Evolutionary conservation across 495 filamentous ascomycete species (phyloP).

Genomic region (Lophiotrema nucula): DNA sequence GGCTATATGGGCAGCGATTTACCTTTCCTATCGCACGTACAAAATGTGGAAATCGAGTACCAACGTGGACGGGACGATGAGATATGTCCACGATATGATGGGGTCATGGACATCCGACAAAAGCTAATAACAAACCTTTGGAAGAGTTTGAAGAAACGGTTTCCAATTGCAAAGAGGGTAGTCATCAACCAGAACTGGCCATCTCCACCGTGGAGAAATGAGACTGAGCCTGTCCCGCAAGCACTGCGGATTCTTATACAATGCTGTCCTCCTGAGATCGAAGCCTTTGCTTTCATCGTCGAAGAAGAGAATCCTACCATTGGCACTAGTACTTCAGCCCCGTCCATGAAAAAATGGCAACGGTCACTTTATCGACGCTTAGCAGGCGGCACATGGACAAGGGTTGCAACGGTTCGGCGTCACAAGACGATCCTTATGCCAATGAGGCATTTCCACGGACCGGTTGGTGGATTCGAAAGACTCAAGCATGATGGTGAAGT

Average conservation of each 20-base stretch:
- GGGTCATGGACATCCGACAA: background rate
- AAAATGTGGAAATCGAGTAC: constrained; percentile 15
- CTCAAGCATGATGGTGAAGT: background rate
- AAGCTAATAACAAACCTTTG: background rate
- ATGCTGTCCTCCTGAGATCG: constrained; percentile 2
- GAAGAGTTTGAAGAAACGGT: constrained; percentile 8
- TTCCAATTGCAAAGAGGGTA: constrained; percentile 1
- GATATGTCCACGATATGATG: constrained; percentile 4
- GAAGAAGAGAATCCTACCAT: background rate
- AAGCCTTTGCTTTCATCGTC: constrained; percentile 5
- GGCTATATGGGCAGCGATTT: constrained; percentile 1
- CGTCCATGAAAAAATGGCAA: constrained; percentile 3
- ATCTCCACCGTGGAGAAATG: background rate
- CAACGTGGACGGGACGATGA: background rate
- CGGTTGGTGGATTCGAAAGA: constrained; percentile 5
- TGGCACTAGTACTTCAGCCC: background rate
- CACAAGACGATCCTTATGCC: constrained; percentile 9
- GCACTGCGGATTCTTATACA: constrained; percentile 1
- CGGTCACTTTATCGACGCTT: constrained; percentile 4
- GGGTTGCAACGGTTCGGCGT: background rate
- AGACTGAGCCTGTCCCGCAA: background rate
- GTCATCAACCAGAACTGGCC: constrained; percentile 9
- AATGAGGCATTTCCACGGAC: constrained; percentile 1
- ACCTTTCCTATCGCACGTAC: background rate
- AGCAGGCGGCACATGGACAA: constrained; percentile 5